Percentiles rank a stretch among this genome's conserved stretches.
Conservation (phyloP, 2,329 filamentous ascomycete species). For the Coniella vitis region DNA sequence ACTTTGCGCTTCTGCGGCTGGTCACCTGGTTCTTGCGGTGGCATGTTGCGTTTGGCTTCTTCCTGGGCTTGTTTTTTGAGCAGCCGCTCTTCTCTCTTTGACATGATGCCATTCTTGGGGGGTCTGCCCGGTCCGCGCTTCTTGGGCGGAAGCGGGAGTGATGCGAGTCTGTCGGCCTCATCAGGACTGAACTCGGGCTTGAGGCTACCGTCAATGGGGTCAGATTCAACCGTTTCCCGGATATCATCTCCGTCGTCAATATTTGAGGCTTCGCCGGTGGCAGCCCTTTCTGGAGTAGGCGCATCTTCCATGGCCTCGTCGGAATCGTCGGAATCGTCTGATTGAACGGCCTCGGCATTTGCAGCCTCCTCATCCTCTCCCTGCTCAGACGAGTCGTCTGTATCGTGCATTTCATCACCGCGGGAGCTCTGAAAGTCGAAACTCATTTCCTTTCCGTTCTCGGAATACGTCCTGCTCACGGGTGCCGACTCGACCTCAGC, state of each 20-base stretch:
- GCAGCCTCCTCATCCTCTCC: not conserved
- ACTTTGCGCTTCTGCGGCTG: slow-evolving; percentile 57
- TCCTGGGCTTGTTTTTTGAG: slow-evolving; percentile 54
- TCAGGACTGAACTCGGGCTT: slow-evolving; percentile 26
- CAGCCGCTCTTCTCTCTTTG: slow-evolving; percentile 63
- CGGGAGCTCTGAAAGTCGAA: slow-evolving; percentile 63
- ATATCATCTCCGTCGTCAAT: slow-evolving; percentile 24
- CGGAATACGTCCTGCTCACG: slow-evolving; percentile 41
- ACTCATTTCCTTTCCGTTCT: slow-evolving; percentile 63
- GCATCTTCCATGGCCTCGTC: slow-evolving; percentile 20
- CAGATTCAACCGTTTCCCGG: slow-evolving; percentile 26
- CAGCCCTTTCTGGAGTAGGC: slow-evolving; percentile 12
- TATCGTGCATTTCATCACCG: slow-evolving; percentile 49
- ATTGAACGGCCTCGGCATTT: slow-evolving; percentile 10
- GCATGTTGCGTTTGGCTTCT: slow-evolving; percentile 43
- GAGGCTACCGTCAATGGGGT: slow-evolving; percentile 21
- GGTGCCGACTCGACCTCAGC: slow-evolving; percentile 41
- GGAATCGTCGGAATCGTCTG: slow-evolving; percentile 18
- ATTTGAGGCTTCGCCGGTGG: slow-evolving; percentile 23
- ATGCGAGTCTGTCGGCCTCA: slow-evolving; percentile 15
- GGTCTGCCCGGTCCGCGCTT: slow-evolving; percentile 73
- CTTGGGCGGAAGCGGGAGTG: slow-evolving; percentile 42
- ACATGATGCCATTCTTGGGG: slow-evolving; percentile 78
- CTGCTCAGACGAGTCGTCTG: slow-evolving; percentile 33
- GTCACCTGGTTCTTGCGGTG: slow-evolving; percentile 39